Evolutionary conservation across 768 basidiomycete genomes (phyloP), one percentile per base, ranked within the genome.

Genomic region (Leucocoprinus leucothites): DNA sequence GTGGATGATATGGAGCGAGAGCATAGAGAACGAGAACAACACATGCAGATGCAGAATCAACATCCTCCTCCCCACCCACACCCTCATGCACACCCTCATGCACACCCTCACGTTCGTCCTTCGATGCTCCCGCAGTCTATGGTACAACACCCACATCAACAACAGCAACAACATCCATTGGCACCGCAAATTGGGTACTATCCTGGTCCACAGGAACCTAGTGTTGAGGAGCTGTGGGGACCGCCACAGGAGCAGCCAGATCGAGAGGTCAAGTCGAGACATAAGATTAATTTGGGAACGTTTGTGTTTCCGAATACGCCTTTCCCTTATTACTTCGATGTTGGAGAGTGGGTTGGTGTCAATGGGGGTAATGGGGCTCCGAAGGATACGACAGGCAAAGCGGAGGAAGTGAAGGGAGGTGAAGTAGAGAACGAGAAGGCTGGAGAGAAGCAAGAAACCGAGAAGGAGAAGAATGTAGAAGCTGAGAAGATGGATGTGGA

Each of bases 221-320:
- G 47, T 43, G 40, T 49, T 7, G 54, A 56, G 19, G 54, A 51
- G 14, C 38, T 53, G 8, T 59, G 54, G 49, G 38, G 38, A 38
- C 38, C 38, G 9, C 50, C 54, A 8, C 53, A 47, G 21, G 58
- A 59, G 25, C 38, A 46, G 6, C 49, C 58, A 5, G 54, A 56
- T 31, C 51, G 53, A n/a, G 60, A 57, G 41, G 51, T 61, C 11
- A 62, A 58, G 41, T 65, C 72, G 8, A 64, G 64, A 43, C 66
- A 68, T 21, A 60, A 61, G 19, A 68, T 79, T 9, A 69, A 78
- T 59, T 66, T 86, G 11, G 85, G 85, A 36, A 81, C 81, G 22
- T 86, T 73, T 65, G 78, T 86, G 45, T 81, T 74, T 51, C 85
- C 85, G 1, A 67, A 69, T 40, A 67, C 79, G 41, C 85, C 84